phyloP scores from a whole-genome alignment of 495 filamentous ascomycete species.

The Massariosphaeria phaeospora region DNA sequence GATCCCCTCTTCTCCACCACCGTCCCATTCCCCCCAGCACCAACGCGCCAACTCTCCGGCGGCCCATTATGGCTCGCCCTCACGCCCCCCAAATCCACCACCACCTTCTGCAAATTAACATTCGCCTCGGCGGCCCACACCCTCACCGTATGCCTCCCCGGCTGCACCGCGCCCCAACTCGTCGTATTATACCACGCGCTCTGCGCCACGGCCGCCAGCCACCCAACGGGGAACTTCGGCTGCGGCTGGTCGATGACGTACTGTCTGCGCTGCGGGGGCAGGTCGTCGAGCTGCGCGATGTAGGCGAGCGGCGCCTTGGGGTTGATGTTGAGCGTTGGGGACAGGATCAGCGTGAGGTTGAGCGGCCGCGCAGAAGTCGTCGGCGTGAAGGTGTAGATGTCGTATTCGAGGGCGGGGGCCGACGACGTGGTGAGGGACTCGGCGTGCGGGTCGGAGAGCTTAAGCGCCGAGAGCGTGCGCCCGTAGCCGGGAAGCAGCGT shows the following conservation, averaged over 20 bases:
- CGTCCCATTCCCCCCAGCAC: conserved; percentile 5
- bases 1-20: not conserved
- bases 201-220: conserved; percentile 54
- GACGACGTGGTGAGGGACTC: conserved; percentile 45
- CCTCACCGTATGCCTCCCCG: conserved; percentile 55
- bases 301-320: conserved; percentile 57
- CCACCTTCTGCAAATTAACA: conserved; percentile 64
- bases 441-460: conserved; percentile 51
- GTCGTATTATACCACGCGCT: conserved; percentile 58
- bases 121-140: conserved; percentile 60
- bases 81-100: conserved; percentile 65
- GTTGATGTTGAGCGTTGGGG: conserved; percentile 57
- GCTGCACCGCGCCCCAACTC: conserved; percentile 44
- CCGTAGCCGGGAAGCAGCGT: conserved; percentile 52
- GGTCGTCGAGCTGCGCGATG: conserved; percentile 51
- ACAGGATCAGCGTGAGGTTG: conserved; percentile 59
- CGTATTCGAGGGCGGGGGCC: conserved; percentile 59
- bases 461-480: conserved; percentile 55
- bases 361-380: conserved; percentile 39
- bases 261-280: conserved; percentile 45
- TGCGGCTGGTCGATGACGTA: conserved; percentile 48
- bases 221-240: conserved; percentile 49
- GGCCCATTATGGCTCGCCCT: conserved; percentile 61
- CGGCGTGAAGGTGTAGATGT: conserved; percentile 57
- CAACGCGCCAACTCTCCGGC: conserved; percentile 57